Conservation (phyloP, 495 filamentous ascomycete species). For the Acidomyces sp. region DNA sequence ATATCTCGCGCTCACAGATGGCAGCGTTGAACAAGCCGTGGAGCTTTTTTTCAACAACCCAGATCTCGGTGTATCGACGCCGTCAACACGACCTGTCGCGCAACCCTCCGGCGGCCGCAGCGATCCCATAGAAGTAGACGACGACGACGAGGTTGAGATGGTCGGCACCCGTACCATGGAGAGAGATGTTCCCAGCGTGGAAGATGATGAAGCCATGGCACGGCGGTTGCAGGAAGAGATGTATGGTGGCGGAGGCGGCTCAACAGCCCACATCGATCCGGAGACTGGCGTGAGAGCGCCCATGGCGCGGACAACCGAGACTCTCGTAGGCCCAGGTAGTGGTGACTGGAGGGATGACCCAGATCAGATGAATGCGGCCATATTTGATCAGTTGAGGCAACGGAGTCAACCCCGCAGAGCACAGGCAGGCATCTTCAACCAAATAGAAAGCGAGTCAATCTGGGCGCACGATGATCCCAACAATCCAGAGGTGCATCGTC, state of each 20-base stretch:
- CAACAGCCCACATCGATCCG: conserved; percentile 31
- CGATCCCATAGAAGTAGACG: conserved; percentile 30
- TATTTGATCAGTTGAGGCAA: conserved; percentile 52
- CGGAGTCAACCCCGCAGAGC: conserved; percentile 27
- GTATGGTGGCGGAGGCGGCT: conserved; percentile 38
- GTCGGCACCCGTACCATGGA: conserved; percentile 11
- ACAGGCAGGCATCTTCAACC: conserved; percentile 73
- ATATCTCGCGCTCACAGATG: conserved; percentile 71
- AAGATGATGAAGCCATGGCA: conserved; percentile 91
- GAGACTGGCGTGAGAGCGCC: conserved; percentile 67
- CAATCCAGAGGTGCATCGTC: conserved; percentile 33
- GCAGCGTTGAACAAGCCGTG: conserved; percentile 71
- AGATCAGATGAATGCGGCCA: conserved; percentile 47
- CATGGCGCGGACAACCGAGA: conserved; percentile 83
- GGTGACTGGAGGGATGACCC: conserved; percentile 41
- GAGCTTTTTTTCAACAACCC: conserved; percentile 67
- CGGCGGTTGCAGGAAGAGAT: conserved; percentile 82
- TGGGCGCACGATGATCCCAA: conserved; percentile 49
- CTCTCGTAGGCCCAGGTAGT: conserved; percentile 60
- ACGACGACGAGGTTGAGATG: conserved; percentile 46
- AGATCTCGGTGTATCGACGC: conserved; percentile 29
- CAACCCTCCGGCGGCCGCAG: conserved; percentile 11
- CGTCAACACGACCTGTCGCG: conserved; percentile 28
- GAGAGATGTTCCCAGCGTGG: conserved; percentile 57
- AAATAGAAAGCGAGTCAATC: conserved; percentile 51